Conservation (phyloP, 495 filamentous ascomycete genomes). For the Clavariopsis aquatica region DNA sequence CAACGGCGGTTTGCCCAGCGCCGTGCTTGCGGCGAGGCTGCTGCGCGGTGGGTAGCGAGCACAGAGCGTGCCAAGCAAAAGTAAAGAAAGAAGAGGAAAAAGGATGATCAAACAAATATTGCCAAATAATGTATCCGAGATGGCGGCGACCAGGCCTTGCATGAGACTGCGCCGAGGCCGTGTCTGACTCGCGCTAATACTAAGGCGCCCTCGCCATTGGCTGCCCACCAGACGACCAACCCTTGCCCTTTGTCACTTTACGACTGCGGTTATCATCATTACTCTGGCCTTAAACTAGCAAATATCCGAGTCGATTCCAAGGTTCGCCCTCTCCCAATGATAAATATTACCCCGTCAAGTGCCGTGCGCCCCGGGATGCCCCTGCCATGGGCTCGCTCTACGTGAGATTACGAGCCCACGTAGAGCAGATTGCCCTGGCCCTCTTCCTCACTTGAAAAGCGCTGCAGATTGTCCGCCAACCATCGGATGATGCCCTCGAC, state of each 20-base stretch:
- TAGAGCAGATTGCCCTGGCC: slow-evolving; percentile 14
- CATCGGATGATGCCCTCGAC: background rate
- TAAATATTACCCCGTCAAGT: background rate
- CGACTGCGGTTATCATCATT: background rate
- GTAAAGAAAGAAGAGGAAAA: background rate
- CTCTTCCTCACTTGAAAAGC: slow-evolving; percentile 17
- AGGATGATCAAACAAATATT: slow-evolving; percentile 1
- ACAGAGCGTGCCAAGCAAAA: background rate
- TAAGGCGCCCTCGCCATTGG: slow-evolving; percentile 12
- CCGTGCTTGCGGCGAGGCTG: background rate
- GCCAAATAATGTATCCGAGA: slow-evolving; percentile 1
- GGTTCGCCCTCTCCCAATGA: background rate
- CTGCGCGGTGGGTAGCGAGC: background rate
- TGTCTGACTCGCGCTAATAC: slow-evolving; percentile 16
- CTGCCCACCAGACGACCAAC: background rate
- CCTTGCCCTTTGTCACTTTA: background rate
- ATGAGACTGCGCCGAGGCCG: background rate
- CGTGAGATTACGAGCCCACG: background rate
- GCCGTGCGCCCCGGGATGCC: background rate
- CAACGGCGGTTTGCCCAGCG: background rate
- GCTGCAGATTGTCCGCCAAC: slow-evolving; percentile 8
- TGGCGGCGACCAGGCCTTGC: background rate
- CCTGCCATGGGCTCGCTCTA: background rate
- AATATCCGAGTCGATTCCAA: background rate
- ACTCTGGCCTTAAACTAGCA: slow-evolving; percentile 7